Evolutionary conservation across 2,329 filamentous ascomycete genomes (phyloP), one percentile per base, ranked within the genome.

Genomic region (Botrytis hyacinthi): DNA sequence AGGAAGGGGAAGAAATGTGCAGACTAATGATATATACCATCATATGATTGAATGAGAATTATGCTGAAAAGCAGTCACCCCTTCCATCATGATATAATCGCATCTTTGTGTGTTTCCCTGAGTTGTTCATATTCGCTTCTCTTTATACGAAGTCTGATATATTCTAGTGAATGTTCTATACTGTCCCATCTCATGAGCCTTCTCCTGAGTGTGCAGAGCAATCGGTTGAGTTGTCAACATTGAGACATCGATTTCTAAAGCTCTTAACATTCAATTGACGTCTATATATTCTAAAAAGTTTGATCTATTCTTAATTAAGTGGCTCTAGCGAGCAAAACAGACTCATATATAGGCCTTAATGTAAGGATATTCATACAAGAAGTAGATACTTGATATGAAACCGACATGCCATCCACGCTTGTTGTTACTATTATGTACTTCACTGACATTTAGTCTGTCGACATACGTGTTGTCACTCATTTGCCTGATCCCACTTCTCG

Each of bases 11-110:
- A 57, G 9, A 10, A 22, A 57, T 22, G 26, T 68, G 10, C 29
- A 68, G 37, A 18, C 35, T 57, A 42, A 32, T 42, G 66, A 68
- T 57, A 57, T 26, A 68, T 68, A 42, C 35, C 48, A 68, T 42
- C 35, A 68, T 42, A 68, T 42, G 35, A 29, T 57, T 57, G 48
- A 42, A 68, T 57, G n/a, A 57, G 16, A 68, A 68, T n/a, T 18
- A 54, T 10, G 46, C 65, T 54, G 37, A 20, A 68, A 46, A 9
- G 48, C 65, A 42, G 42, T 42, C 29, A 68, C 16, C 16, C 4
- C 16, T 42, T 22, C 9, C 4, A n/a, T 42, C 20, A 20, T 42
- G 29, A 16, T 6, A 68, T 26, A 42, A 29, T 42, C 26, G 26
- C 18, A 57, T 12, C 26, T 14, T 14, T 54, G 7, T 16, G 37